A percentile compares a stretch with the other conserved stretches of the same genome.
Conservation (phyloP, 345 rosid species). For the Dimocarpus longan region DNA sequence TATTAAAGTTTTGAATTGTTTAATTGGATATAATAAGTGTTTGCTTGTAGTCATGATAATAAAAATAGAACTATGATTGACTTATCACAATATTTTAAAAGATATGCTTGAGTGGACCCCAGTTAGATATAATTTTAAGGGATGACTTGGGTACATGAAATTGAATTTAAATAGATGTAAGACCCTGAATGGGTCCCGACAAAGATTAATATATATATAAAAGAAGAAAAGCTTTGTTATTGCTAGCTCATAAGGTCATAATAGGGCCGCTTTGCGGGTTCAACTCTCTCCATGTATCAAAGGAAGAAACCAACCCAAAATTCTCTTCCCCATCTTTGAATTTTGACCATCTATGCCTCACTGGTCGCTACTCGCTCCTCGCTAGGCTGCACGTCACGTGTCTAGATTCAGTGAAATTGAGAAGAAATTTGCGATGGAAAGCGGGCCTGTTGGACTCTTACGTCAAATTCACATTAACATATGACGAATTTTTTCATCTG, state of each 20-base stretch:
- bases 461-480: no score
- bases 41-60: neutral
- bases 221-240: neutral
- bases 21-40: neutral
- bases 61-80: conserved; percentile 6
- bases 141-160: neutral
- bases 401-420: no score
- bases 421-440: no score
- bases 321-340: neutral
- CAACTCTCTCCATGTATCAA: neutral
- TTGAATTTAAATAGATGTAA: neutral
- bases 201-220: neutral
- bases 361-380: neutral
- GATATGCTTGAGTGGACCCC: neutral
- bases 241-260: conserved; percentile 6
- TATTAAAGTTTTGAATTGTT: no score
- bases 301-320: neutral
- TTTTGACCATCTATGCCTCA: neutral
- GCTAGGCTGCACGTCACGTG: neutral
- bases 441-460: neutral
- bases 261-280: neutral
- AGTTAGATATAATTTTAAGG: neutral
- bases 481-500: no score
- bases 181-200: neutral
- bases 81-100: neutral